Conservation (phyloP, 306 rosid species). For the Senna siamea region DNA sequence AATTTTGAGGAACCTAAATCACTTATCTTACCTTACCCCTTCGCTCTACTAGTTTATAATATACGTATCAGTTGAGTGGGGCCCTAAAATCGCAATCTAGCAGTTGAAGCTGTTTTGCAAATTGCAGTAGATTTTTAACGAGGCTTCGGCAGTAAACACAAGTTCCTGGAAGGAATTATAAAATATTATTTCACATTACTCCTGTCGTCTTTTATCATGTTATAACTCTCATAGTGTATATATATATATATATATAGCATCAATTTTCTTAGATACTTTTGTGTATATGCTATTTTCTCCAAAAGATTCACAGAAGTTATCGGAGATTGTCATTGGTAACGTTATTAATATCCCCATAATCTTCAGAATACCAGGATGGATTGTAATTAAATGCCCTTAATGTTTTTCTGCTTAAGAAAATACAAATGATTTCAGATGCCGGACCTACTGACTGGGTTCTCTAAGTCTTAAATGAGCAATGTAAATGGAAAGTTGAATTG, state of each 20-base stretch:
- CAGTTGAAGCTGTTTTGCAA: conserved; percentile 1
- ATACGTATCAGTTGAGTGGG: background rate
- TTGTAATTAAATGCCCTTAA: conserved; percentile 6
- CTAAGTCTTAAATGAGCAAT: background rate
- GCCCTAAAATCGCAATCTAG: background rate
- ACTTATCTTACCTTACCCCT: background rate
- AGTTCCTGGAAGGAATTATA: background rate
- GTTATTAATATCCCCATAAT: background rate
- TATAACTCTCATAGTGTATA: background rate
- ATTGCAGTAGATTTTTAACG: too few species aligned
- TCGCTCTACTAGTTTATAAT: background rate
- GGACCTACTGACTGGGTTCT: background rate
- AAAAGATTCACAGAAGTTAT: background rate
- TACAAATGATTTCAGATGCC: conserved; percentile 3
- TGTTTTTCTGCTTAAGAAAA: background rate
- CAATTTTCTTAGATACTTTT: background rate
- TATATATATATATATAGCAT: background rate
- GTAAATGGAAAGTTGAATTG: background rate
- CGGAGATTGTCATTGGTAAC: background rate
- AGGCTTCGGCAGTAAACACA: background rate
- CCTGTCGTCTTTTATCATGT: background rate
- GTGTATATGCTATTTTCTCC: conserved; percentile 10
- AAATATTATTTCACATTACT: background rate
- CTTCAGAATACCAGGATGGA: background rate
- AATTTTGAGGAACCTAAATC: background rate